Base-by-base conservation (phyloP, 805 yeast species). In the Ogataea saltuana region DNA sequence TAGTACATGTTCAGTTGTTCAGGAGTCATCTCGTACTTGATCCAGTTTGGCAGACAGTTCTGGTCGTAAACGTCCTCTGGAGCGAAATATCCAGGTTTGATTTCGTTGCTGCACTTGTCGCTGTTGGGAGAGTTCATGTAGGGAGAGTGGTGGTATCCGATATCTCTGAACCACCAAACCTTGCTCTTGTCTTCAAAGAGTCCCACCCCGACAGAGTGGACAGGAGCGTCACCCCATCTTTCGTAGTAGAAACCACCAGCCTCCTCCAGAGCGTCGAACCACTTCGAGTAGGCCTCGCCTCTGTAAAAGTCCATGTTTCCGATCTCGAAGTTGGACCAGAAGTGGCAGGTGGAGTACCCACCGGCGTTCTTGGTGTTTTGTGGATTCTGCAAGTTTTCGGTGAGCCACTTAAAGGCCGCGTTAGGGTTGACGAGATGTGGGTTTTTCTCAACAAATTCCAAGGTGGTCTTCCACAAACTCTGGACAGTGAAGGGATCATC, bases 251-350 rank as follows among this genome's bases (percentile, higher is more conserved):
- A 83, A 3, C 95, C 95, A 46, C 95, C 90, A 1, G 81, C 69
- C 33, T 68, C 64, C 59, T 88, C 93, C 48, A 87, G 72, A 56
- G 75, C 69, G 21, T 82, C 80, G 51, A 87, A 85, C 63, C 80
- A 86, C 35, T 73, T 76, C 23, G 70, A 63, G 64, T 88, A 88
- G 12, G 83, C 83, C 40, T 82, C 78, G 19, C 80, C 68, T 57
- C 90, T 70, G 80, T 87, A 88, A 58, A 88, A 80, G 41, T 80
- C 75, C 66, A 89, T 72, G 45, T 75, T 74, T 10, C 83, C 96
- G 51, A 88, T 77, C 64, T 88, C 96, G 60, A 89, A 86, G 67
- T 82, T 83, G 32, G 90, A 78, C 90, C 95, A 86, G 73, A 86
- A 85, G 64, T 88, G 96, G 62, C 97, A 88, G 45, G 82, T 75